A percentile compares a stretch with the other conserved stretches of the same genome.
phyloP scores from a whole-genome alignment of 2,329 filamentous ascomycete species.

The Penicillium sp. region DNA sequence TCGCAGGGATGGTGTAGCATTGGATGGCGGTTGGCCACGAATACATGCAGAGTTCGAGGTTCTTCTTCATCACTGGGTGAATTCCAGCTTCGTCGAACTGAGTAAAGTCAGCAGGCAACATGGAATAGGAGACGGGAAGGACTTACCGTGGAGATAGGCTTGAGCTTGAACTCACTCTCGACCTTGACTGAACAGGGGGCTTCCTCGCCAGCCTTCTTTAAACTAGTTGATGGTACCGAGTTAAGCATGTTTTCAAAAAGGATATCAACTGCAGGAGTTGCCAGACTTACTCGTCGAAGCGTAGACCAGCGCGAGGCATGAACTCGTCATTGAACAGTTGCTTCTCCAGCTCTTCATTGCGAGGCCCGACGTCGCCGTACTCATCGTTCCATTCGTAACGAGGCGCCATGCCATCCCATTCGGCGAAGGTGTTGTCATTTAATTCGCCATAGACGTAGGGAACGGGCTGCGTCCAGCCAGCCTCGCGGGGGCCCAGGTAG shows the following conservation, averaged over 20 bases:
- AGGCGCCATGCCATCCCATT: conserved; percentile 63
- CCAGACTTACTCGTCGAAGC: conserved; percentile 65
- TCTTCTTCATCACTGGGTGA: conserved; percentile 81
- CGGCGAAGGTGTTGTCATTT: conserved; percentile 35
- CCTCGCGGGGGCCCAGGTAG: conserved; percentile 41
- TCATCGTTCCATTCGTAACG: conserved; percentile 87
- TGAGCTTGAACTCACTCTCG: conserved; percentile 22
- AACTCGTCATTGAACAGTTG: conserved; percentile 70
- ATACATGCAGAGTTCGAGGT: conserved; percentile 76
- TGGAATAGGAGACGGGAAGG: no score
- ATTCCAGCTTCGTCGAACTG: conserved; percentile 79
- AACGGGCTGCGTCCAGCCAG: conserved; percentile 47
- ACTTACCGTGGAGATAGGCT: conserved; percentile 21
- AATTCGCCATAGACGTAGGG: conserved; percentile 47
- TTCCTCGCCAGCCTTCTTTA: conserved; percentile 15
- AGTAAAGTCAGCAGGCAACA: conserved; percentile 32
- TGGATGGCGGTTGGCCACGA: conserved; percentile 82
- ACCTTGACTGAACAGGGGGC: conserved; percentile 5
- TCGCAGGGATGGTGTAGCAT: conserved; percentile 79
- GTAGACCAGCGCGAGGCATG: conserved; percentile 62
- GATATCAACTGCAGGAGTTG: not conserved
- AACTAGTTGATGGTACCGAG: conserved; percentile 9
- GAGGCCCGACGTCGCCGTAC: conserved; percentile 82
- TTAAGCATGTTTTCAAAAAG: not conserved
- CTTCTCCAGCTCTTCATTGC: conserved; percentile 71